These are phyloP conservation scores for Cladosporium sp. DNA, from an alignment of 2,329 filamentous ascomycete species.

Conservation along the genomic window DNA sequence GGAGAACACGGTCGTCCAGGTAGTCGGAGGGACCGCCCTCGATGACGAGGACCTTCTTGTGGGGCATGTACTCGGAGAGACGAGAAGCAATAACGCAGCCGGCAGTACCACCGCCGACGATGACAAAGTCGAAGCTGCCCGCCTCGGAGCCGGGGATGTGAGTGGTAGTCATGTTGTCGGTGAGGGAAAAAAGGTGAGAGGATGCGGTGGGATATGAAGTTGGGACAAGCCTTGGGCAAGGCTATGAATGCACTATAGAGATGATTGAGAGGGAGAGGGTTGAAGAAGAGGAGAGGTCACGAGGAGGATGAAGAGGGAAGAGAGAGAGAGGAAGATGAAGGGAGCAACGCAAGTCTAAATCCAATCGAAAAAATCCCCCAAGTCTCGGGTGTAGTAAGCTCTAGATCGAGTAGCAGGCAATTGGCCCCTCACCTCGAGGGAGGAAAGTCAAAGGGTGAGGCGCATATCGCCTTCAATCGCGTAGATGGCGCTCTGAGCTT, in stretches of 20 bases:
- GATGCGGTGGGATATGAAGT: not conserved
- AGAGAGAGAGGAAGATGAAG: slow-evolving; percentile 8
- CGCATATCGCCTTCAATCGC: not conserved
- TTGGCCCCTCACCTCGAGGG: too few relatives aligned
- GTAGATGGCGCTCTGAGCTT: not conserved
- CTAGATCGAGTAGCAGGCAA: too few relatives aligned
- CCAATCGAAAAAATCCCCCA: not conserved
- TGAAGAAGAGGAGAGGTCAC: slow-evolving; percentile 10
- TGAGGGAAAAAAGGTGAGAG: not conserved
- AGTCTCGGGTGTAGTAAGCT: too few relatives aligned
- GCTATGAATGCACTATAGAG: not conserved
- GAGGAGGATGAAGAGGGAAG: slow-evolving; percentile 11
- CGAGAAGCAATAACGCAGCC: slow-evolving; percentile 80
- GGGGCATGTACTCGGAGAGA: slow-evolving; percentile 75
- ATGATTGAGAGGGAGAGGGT: slow-evolving; percentile 7
- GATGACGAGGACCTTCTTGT: slow-evolving; percentile 76
- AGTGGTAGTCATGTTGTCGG: slow-evolving; percentile 60
- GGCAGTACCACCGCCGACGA: slow-evolving; percentile 81
- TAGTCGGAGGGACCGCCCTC: slow-evolving; percentile 88
- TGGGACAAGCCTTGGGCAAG: not conserved
- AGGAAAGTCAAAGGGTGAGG: not conserved
- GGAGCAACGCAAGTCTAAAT: not conserved
- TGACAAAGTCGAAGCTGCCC: slow-evolving; percentile 75
- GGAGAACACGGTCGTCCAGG: slow-evolving; percentile 79
- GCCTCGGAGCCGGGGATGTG: slow-evolving; percentile 60